Percentiles rank a stretch among this genome's conserved stretches.
Evolutionary conservation across 2,329 filamentous ascomycete species (phyloP).

Genomic region (Talaromyces marneffei): DNA sequence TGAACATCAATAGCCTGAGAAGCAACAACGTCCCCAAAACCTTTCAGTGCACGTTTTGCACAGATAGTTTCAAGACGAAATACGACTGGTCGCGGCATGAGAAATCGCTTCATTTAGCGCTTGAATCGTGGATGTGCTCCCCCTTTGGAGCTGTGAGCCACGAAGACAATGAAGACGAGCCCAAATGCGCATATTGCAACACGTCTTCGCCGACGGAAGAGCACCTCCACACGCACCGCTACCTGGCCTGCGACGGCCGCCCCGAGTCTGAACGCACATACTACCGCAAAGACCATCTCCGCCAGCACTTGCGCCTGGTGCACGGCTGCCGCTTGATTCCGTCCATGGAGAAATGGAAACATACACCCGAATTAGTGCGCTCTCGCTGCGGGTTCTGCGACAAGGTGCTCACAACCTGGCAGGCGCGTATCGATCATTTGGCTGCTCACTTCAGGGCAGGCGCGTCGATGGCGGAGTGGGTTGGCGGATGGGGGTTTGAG

Average conservation of each 20-base stretch:
- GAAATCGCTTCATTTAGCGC: slow-evolving; percentile 41
- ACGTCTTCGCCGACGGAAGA: slow-evolving; percentile 39
- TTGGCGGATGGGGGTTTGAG: slow-evolving; percentile 38
- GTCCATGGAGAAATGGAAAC: slow-evolving; percentile 51
- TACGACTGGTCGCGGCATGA: slow-evolving; percentile 47
- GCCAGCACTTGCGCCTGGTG: slow-evolving; percentile 51
- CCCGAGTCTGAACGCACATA: slow-evolving; percentile 48
- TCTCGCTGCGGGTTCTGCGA: slow-evolving; percentile 31
- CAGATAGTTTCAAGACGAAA: slow-evolving; percentile 42
- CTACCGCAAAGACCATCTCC: slow-evolving; percentile 53
- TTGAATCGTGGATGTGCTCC: slow-evolving; percentile 28
- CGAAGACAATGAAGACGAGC: background rate
- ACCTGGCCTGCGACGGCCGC: slow-evolving; percentile 45
- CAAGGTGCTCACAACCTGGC: slow-evolving; percentile 26
- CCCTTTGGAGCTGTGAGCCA: background rate
- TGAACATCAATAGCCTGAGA: background rate
- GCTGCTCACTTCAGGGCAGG: slow-evolving; percentile 36
- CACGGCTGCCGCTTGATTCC: slow-evolving; percentile 47
- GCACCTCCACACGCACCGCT: slow-evolving; percentile 47
- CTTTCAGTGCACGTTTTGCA: slow-evolving; percentile 44
- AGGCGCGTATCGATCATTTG: slow-evolving; percentile 33
- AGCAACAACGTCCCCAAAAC: slow-evolving; percentile 4
- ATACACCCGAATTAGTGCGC: slow-evolving; percentile 46
- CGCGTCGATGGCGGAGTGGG: slow-evolving; percentile 34
- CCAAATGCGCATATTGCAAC: slow-evolving; percentile 47